Base-by-base conservation (phyloP, 1,139 yeast species). In the Magnusiomyces sp. region DNA sequence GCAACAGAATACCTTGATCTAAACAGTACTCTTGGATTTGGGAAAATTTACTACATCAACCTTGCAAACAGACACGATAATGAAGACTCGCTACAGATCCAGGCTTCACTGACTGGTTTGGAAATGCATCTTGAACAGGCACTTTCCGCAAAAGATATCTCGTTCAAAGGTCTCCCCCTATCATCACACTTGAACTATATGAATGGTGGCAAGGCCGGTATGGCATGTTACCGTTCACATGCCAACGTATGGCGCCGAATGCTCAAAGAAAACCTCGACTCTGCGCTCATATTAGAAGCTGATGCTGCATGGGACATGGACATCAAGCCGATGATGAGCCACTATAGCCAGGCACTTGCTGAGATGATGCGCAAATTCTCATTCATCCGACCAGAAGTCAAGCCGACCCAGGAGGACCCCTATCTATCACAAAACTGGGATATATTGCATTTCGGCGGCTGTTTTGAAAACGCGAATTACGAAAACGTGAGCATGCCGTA, bases 201-300 rank as follows among this genome's bases (percentile, higher is more conserved):
- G 9, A 9, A 9, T 31, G 34, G 13, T 31, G 9, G 11, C 13
- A 31, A 31, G 13, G 41, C 23, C 23, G 41, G 5, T 17, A 5
- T 29, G 38, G 46, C 48, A 10, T 45, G 48, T 19, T 45, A 7
- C 34, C 20, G 46, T 11, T 29, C 48, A 4, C 48, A 45, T 14
- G 48, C 43, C 6, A 43, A 43, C 27, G 34, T 46, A 9, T 46
- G 49, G 49, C 48, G 34, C 14, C 40, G 41, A 13, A 29, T 27
- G 47, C 16, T 46, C 27, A 16, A 16, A 13, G 19, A 29, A n/a
- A 16, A 23, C 6, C 44, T 29, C n/a, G 4, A n/a, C 17, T 11
- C 23, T 23, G 19, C 48, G 43, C 38, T 54, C 20, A 42, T 54
- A 5, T 31, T 54, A 37, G 57, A 54, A 20, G 53, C 56, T 5